A percentile compares a stretch with the other conserved stretches of the same genome.
These are phyloP conservation scores for Tillandsia leiboldiana DNA, from an alignment of 176 grass and related monocot species.

Conservation along the genomic window DNA sequence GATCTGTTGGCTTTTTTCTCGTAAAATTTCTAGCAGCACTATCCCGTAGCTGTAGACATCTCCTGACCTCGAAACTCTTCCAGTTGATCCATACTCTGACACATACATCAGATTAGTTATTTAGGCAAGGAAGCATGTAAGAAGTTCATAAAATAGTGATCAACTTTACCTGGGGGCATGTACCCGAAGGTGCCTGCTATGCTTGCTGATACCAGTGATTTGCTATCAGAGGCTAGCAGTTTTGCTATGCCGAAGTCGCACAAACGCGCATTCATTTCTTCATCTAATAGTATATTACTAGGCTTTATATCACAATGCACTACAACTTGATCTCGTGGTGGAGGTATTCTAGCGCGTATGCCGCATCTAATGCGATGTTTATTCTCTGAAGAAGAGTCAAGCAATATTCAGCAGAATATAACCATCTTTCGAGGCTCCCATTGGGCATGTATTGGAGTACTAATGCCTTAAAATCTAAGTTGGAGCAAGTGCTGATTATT, in stretches of 20 bases:
- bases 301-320: slow-evolving; percentile 27
- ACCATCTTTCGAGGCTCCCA: slow-evolving; percentile 21
- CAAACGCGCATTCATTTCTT: slow-evolving; percentile 25
- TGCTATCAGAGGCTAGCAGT: neutral
- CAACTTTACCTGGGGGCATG: slow-evolving; percentile 21
- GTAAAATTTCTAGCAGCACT: slow-evolving; percentile 15
- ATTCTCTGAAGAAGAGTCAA: slow-evolving; percentile 13
- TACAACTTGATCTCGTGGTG: slow-evolving; percentile 20
- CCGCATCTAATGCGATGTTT: slow-evolving; percentile 10
- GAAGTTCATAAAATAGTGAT: neutral
- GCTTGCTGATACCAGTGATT: slow-evolving; percentile 7
- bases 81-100: slow-evolving; percentile 11
- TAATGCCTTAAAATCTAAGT: slow-evolving; percentile 24
- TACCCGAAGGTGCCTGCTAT: slow-evolving; percentile 19
- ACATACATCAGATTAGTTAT: neutral
- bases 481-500: slow-evolving; percentile 25
- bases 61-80: slow-evolving; percentile 16
- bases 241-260: slow-evolving; percentile 25
- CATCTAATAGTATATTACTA: slow-evolving; percentile 26
- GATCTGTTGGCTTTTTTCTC: slow-evolving; percentile 15
- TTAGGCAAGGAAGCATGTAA: neutral
- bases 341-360: slow-evolving; percentile 16
- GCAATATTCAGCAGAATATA: slow-evolving; percentile 5
- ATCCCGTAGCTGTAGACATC: slow-evolving; percentile 25
- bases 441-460: slow-evolving; percentile 23